Evolutionary conservation across 805 yeast genomes (phyloP).

Genomic region (Komagataella kurtzmanii): DNA sequence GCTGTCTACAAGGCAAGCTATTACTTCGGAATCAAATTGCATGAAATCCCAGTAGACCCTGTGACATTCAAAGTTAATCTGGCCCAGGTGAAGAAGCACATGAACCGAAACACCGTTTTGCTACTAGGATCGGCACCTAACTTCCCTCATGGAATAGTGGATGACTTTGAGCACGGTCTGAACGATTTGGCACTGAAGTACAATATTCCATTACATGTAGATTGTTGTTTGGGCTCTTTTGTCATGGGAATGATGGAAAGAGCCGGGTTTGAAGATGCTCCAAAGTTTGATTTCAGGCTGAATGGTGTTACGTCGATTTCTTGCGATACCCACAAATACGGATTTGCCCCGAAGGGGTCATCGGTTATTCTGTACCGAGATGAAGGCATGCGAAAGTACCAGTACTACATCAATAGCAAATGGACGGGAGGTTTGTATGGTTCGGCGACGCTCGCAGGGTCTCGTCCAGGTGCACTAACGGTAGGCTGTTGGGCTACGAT

Average conservation of each 20-base stretch:
- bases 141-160: constrained; percentile 93
- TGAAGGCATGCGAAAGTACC: constrained; percentile 54
- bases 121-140: constrained; percentile 93
- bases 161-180: constrained; percentile 59
- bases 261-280: constrained; percentile 34
- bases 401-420: constrained; percentile 69
- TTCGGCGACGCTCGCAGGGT: constrained; percentile 92
- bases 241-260: constrained; percentile 67
- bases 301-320: constrained; percentile 95
- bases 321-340: constrained; percentile 99
- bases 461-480: constrained; percentile 92
- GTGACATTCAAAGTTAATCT: constrained; percentile 55
- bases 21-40: constrained; percentile 77
- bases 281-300: constrained; percentile 71
- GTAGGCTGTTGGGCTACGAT: constrained; percentile 98
- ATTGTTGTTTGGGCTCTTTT: constrained; percentile 91
- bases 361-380: constrained; percentile 83
- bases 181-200: constrained; percentile 51
- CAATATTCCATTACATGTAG: constrained; percentile 85
- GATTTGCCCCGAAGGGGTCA: constrained; percentile 96
- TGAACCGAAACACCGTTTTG: constrained; percentile 70
- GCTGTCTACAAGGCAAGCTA: constrained; percentile 89
- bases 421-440: constrained; percentile 97
- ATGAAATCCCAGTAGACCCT: constrained; percentile 67
- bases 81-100: constrained; percentile 42